Evolutionary conservation across 495 filamentous ascomycete genomes (phyloP), one percentile per base, ranked within the genome.

Genomic region (Penicillium ucsense): DNA sequence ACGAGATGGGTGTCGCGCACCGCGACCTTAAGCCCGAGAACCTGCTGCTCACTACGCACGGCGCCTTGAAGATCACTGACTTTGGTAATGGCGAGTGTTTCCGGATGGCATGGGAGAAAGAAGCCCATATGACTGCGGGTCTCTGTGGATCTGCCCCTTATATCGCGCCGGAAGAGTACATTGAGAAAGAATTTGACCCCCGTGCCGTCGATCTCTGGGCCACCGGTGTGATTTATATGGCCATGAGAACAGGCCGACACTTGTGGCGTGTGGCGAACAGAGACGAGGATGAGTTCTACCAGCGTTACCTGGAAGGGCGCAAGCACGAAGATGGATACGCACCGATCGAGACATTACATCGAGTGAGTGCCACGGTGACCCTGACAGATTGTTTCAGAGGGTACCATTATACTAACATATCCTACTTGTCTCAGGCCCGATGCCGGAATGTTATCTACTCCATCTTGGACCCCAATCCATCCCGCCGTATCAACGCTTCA

Each of bases 81-180:
- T 99, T 99, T 57, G 92, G 92, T 48, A 99, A 99, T 57, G 92
- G 94, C 55, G 92, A 99, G 61, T 99, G 92, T 66, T 99, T 99
- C 77, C 85, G 94, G 37, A 97, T 97, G 92, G 94, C 92, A 3
- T 99, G 92, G 92, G 92, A 99, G 66, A 87, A 88, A 43, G 89
- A 96, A 66, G 83, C 94, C 11, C 92, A 97, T 64, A 95, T 97
- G 94, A 94, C 94, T 3, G 88, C 86, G 20, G 94, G 94, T 28
- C 81, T 97, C 3, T 99, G 92, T 66, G 92, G 92, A 27, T 94
- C 88, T 0, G 92, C 90, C 28, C 92, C 92, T 4, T 99, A 99
- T 60, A 99, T 99, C 53, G 88, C 94, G 7, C 92, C 92, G 0
- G 92, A 99, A 60, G 94, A 99, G 63, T 99, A 99, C 59, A 77